Evolutionary conservation across 495 filamentous ascomycete species (phyloP), one percentile per base, ranked within the genome.

Genomic region (Penicillium fimorum): DNA sequence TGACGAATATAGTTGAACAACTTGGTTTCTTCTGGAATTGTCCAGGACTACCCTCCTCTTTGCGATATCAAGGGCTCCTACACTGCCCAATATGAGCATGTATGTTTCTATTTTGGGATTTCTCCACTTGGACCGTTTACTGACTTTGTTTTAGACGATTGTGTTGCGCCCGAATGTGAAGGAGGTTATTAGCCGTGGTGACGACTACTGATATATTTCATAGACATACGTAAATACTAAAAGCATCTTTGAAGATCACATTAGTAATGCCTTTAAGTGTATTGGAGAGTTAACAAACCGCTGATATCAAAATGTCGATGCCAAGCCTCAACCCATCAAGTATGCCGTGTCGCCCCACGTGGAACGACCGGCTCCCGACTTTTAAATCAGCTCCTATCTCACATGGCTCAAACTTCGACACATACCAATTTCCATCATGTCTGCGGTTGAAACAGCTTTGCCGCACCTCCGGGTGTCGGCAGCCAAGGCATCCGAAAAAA

Each of bases 1-100:
- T 76, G 49, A 75, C 55, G n/a, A 20, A 20, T 49, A 9, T 61
- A 91, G 88, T 75, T 96, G 76, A 96, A 96, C 73, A 94, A 91
- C 68, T 80, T 97, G 49, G 90, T 96, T 17, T 77, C 82, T 9
- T 83, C 80, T 48, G 92, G 91, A 12, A 90, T 97, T 62, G 89
- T 97, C 22, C 89, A 96, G 70, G 84, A 87, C 40, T 96, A 97
- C 66, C 91, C 91, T 2, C 92, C 92, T 20, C 79, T 97, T 44
- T 85, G 86, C 56, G 92, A 97, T 78, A 85, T 91, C 75, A 96
- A 96, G 84, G 92, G 92, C 52, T 93, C 89, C 20, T 97, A 94
- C 70, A 96, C 92, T 18, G 92, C 92, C 58, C 92, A 97, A 73
- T 96, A 79, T 65, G 92, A 97, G 81, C 92, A 97, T 80, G 91